Conservation (phyloP, 2,329 filamentous ascomycete genomes). For the Claviceps quebecensis region DNA sequence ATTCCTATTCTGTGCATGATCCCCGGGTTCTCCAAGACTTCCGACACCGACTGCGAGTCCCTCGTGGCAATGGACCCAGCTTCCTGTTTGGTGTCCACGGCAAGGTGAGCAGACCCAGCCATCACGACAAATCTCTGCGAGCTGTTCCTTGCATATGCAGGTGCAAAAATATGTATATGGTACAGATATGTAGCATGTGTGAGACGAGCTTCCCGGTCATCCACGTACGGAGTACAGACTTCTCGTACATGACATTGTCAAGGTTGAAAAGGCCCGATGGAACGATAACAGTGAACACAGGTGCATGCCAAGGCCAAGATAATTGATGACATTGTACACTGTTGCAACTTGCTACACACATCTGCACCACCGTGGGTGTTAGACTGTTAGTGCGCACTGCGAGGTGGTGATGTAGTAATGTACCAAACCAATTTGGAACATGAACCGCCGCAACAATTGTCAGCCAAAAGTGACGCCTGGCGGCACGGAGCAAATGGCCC, state of each 20-base stretch:
- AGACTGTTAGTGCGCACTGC: neutral
- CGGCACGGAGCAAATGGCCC: neutral
- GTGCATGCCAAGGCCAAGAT: neutral
- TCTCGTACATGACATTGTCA: neutral
- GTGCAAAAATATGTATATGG: neutral
- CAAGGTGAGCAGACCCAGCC: neutral
- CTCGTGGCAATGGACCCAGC: no score
- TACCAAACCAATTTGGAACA: neutral
- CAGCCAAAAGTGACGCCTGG: neutral
- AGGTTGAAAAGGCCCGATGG: neutral
- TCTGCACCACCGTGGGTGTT: neutral
- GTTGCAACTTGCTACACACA: no score
- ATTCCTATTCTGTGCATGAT: no score
- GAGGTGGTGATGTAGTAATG: no score
- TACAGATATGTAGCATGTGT: neutral
- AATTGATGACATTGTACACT: neutral
- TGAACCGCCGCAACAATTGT: neutral
- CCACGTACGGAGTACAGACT: neutral
- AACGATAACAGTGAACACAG: neutral
- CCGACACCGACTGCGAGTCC: no score
- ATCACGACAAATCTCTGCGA: neutral
- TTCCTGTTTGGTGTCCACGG: no score
- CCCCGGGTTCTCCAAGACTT: no score
- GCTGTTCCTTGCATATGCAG: neutral
- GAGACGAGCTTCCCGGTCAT: neutral